Percentiles rank a stretch among this genome's conserved stretches.
phyloP scores from a whole-genome alignment of 495 filamentous ascomycete species.

The Talaromyces thailandensis region DNA sequence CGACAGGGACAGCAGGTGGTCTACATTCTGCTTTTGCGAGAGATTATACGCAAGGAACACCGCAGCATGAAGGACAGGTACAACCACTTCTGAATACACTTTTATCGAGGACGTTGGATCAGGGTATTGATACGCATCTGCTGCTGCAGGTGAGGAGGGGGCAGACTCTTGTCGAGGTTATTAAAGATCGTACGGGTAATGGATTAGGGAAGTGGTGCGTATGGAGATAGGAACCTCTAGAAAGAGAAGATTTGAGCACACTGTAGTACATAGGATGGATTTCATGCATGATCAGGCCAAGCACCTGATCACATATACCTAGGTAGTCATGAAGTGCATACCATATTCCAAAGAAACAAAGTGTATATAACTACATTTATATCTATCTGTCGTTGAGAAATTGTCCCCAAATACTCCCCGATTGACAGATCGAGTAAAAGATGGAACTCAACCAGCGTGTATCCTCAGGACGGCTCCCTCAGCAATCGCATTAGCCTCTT shows the following conservation, averaged over 20 bases:
- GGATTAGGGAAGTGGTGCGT: constrained; percentile 31
- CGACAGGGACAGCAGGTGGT: constrained; percentile 12
- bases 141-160: constrained; percentile 22
- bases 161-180: constrained; percentile 25
- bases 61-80: not conserved
- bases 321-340: not conserved
- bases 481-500: constrained; percentile 35
- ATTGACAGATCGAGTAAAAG: not conserved
- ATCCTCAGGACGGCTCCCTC: constrained; percentile 38
- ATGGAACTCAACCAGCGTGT: constrained; percentile 21
- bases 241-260: not conserved
- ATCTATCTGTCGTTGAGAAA: not conserved
- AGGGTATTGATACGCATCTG: constrained; percentile 33
- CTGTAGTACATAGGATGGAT: not conserved
- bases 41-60: not conserved
- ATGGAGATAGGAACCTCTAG: constrained; percentile 11
- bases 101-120: constrained; percentile 31
- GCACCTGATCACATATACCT: not conserved
- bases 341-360: not conserved
- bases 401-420: not conserved
- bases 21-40: constrained; percentile 25
- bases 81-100: constrained; percentile 23
- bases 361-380: not conserved
- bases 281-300: not conserved
- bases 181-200: constrained; percentile 31